Percentiles rank a stretch among this genome's conserved stretches.
Conservation (phyloP, 2,329 filamentous ascomycete genomes). For the Claviceps maximensis region DNA sequence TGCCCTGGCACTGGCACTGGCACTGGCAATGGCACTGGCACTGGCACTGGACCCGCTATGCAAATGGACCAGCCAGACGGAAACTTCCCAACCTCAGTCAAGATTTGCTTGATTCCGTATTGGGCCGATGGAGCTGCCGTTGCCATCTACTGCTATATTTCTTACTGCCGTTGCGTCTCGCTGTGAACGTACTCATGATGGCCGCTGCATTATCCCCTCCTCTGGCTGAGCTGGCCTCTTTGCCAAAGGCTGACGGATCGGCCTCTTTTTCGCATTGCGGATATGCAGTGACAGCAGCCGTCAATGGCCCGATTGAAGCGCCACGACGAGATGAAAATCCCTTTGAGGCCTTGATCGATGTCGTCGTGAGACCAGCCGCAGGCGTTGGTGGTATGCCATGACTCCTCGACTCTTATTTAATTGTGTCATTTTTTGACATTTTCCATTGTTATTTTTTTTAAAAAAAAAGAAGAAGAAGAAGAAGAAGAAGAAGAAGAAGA, state of each 20-base stretch:
- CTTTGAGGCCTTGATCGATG: conserved; percentile 81
- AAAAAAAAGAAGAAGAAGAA: too few relatives aligned
- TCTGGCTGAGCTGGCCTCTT: conserved; percentile 39
- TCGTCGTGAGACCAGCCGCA: conserved; percentile 73
- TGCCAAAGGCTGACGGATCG: conserved; percentile 67
- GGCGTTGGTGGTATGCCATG: conserved; percentile 58
- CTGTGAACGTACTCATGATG: conserved; percentile 23
- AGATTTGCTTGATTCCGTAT: background rate
- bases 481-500: too few relatives aligned
- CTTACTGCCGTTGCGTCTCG: background rate
- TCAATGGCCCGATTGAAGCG: conserved; percentile 89
- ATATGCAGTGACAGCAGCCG: conserved; percentile 70
- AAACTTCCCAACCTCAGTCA: background rate
- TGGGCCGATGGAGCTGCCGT: background rate
- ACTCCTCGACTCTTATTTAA: background rate
- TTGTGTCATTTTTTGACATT: background rate
- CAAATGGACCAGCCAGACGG: background rate
- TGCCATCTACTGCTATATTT: background rate
- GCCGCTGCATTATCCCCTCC: conserved; percentile 32
- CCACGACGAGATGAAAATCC: conserved; percentile 79
- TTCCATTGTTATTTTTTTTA: too few relatives aligned
- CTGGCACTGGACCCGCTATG: background rate
- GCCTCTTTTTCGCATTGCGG: conserved; percentile 62
- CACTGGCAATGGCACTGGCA: too few relatives aligned
- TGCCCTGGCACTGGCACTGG: too few relatives aligned